These are phyloP conservation scores for Penicillium sp. DNA, from an alignment of 2,329 filamentous ascomycete species.

Conservation along the genomic window DNA sequence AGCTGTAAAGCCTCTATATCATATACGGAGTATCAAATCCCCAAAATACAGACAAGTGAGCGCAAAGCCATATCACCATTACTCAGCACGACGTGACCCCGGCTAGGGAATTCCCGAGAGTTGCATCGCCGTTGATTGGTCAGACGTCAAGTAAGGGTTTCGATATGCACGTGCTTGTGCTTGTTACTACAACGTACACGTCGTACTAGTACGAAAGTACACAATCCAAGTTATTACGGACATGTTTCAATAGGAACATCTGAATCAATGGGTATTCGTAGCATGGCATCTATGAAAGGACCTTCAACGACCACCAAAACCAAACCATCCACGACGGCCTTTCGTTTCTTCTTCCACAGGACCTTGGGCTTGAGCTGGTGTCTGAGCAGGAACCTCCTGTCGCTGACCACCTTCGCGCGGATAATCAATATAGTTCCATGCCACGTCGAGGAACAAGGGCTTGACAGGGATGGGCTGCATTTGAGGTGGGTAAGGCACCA, in stretches of 20 bases:
- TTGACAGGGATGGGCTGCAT: slow-evolving; percentile 80
- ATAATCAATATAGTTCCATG: slow-evolving; percentile 96
- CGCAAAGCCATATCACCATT: neutral
- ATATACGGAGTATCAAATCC: too few relatives aligned
- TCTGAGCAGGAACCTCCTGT: slow-evolving; percentile 23
- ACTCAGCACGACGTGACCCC: slow-evolving; percentile 9
- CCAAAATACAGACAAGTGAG: neutral
- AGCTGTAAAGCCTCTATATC: neutral
- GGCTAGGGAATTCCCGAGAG: slow-evolving; percentile 1
- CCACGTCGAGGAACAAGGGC: slow-evolving; percentile 88
- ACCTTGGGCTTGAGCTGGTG: neutral
- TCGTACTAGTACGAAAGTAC: neutral
- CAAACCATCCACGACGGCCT: slow-evolving; percentile 68
- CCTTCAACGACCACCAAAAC: slow-evolving; percentile 47
- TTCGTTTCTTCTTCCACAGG: slow-evolving; percentile 34
- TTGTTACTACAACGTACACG: slow-evolving; percentile 1
- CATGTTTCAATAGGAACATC: neutral
- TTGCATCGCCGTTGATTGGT: slow-evolving; percentile 1
- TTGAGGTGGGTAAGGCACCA: slow-evolving; percentile 80
- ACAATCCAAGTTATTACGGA: too few relatives aligned
- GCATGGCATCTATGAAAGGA: neutral
- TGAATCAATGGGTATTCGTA: slow-evolving; percentile 2
- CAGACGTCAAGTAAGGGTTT: neutral
- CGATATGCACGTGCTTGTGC: neutral
- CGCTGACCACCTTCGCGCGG: slow-evolving; percentile 49